Percentiles rank a stretch among this genome's conserved stretches.
phyloP scores from a whole-genome alignment of 768 basidiomycete species.

The Agaricus subrufescens region DNA sequence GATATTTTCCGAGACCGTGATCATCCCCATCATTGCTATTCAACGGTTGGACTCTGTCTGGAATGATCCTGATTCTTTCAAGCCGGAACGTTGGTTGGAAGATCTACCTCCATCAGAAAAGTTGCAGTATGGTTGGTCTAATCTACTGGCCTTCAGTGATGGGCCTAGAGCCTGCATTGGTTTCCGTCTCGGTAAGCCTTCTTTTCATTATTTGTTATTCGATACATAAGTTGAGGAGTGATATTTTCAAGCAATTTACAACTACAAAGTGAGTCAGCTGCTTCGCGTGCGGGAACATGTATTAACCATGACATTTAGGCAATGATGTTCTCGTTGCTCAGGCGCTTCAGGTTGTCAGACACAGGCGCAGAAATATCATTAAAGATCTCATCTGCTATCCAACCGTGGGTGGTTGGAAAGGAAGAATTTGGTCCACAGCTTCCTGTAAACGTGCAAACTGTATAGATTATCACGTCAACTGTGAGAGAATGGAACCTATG shows the following conservation, averaged over 20 bases:
- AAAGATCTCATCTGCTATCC: slow-evolving; percentile 29
- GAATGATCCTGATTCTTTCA: slow-evolving; percentile 31
- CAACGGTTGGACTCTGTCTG: slow-evolving; percentile 28
- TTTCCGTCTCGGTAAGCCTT: slow-evolving; percentile 25
- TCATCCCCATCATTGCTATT: slow-evolving; percentile 10
- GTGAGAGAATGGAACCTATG: no score
- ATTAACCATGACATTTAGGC: slow-evolving; percentile 27
- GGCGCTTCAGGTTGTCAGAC: slow-evolving; percentile 27
- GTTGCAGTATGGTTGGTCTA: slow-evolving; percentile 32
- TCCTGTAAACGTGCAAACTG: background rate
- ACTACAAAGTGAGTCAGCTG: background rate
- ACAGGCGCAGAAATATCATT: slow-evolving; percentile 25
- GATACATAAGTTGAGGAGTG: slow-evolving; percentile 14
- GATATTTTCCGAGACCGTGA: background rate
- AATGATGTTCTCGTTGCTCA: slow-evolving; percentile 29
- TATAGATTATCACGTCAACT: no score
- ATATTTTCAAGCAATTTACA: no score
- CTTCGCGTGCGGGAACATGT: background rate
- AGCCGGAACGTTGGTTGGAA: slow-evolving; percentile 35
- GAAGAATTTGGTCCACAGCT: slow-evolving; percentile 8
- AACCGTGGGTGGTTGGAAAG: slow-evolving; percentile 27
- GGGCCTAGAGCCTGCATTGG: slow-evolving; percentile 39
- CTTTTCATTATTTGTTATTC: background rate
- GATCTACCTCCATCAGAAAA: slow-evolving; percentile 21
- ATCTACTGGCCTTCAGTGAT: slow-evolving; percentile 34